Evolutionary conservation across 768 basidiomycete genomes (phyloP), one percentile per base, ranked within the genome.

Genomic region (Crassisporium funariophilum): DNA sequence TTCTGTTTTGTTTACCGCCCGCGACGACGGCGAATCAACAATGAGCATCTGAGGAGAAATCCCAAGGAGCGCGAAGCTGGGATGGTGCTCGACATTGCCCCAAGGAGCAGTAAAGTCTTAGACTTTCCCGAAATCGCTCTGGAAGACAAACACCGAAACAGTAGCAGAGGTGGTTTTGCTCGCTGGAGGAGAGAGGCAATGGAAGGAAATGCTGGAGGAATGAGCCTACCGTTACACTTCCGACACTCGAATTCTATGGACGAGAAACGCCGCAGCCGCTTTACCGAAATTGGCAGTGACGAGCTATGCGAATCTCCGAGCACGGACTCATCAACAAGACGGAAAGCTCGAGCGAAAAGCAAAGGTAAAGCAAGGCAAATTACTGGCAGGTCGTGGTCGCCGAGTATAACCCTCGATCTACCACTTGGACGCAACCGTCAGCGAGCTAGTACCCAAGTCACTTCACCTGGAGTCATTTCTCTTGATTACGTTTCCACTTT

Each of bases 1-100:
- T 78, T 68, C 52, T 68, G 74, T 47, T 67, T 73, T 40, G 61
- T 78, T 41, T 68, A 75, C 41, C 76, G 82, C 9, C 78, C 81
- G 11, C 78, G 75, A 10, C 55, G 58, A 50, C 68, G 71, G 29
- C 61, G 63, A 6, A 49, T 58, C 15, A 34, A 41, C 21, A 10
- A 11, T 5, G 24, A 20, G 19, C 46, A 44, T 25, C n/a, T 16
- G 5, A 13, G 20, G 31, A 41, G 36, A 21, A 52, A 46, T 29
- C 31, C 39, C 5, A 31, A 31, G 5, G 29, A 31, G 17, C 49
- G 40, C 25, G 52, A 43, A 16, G 25, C 42, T 5, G 44, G 36
- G 13, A 17, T 44, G 15, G 37, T 49, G 21, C 22, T 49, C 33
- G 27, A 54, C 20, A 48, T 48, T 31, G 29, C 11, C 10, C n/a